phyloP scores from a whole-genome alignment of 1,284 basidiomycete species.

The Cryptococcus wingfieldii region DNA sequence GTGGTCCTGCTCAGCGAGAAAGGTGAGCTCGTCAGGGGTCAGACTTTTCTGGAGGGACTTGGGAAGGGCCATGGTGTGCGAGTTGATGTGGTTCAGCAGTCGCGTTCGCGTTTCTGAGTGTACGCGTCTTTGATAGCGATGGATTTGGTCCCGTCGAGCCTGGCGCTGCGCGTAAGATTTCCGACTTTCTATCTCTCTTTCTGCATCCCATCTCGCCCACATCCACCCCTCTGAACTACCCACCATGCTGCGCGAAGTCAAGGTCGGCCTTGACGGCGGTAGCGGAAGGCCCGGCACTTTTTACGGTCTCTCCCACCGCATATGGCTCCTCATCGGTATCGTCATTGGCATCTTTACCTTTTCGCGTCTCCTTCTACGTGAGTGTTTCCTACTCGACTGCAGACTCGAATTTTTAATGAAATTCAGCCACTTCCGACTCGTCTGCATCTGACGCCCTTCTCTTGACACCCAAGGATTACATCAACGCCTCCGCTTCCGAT shows the following conservation, averaged over 20 bases:
- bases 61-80: conserved; percentile 49
- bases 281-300: conserved; percentile 16
- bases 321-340: conserved; percentile 63
- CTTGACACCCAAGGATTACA: conserved; percentile 48
- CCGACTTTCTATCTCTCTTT: background rate
- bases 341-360: conserved; percentile 61
- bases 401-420: background rate
- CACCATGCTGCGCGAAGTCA: conserved; percentile 37
- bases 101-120: background rate
- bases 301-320: conserved; percentile 50
- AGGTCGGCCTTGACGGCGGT: conserved; percentile 17
- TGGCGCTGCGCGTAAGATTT: background rate
- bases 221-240: background rate
- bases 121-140: background rate
- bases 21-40: conserved; percentile 67
- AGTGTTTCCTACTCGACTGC: conserved; percentile 5
- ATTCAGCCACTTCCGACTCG: conserved; percentile 15
- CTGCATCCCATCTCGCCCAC: background rate
- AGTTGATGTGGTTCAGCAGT: background rate
- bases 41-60: conserved; percentile 45
- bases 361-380: conserved; percentile 58
- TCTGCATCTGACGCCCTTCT: conserved; percentile 8
- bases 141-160: background rate
- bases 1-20: conserved; percentile 74
- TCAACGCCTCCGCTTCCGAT: conserved; percentile 52